These are phyloP conservation scores for Colletotrichum karsti DNA, from an alignment of 2,329 filamentous ascomycete genomes.

Conservation along the genomic window DNA sequence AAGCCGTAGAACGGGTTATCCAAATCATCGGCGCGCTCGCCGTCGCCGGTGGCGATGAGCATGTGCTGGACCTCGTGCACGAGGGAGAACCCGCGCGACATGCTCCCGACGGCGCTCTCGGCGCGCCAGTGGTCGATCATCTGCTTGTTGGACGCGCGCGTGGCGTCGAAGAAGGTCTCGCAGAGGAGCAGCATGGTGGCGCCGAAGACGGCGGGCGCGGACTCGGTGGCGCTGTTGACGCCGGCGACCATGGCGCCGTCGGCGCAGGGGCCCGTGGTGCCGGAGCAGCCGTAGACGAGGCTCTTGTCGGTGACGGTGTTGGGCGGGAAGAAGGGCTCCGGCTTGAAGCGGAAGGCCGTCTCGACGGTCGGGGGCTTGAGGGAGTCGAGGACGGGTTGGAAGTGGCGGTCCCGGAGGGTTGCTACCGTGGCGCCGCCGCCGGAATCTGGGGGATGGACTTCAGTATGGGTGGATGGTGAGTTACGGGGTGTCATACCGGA, in stretches of 20 bases:
- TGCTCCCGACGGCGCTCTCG: neutral
- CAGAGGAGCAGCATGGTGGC: neutral
- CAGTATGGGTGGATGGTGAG: neutral
- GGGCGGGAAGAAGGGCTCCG: neutral
- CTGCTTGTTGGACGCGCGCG: neutral
- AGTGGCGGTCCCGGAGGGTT: neutral
- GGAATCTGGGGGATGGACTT: neutral
- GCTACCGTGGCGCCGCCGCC: neutral
- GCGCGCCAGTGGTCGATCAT: neutral
- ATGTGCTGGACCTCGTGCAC: neutral
- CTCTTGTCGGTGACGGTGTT: neutral
- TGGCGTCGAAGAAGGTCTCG: neutral
- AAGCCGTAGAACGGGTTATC: neutral
- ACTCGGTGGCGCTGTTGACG: neutral
- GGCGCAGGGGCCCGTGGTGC: neutral
- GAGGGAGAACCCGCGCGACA: neutral
- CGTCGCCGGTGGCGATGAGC: neutral
- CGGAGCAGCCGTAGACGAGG: neutral
- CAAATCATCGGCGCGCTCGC: neutral
- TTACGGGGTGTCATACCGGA: neutral
- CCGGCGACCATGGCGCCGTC: neutral
- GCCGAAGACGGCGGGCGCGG: neutral
- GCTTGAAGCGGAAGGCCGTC: slow-evolving; percentile 1
- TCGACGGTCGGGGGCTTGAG: slow-evolving; percentile 2
- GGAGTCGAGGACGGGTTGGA: neutral